phyloP scores from a whole-genome alignment of 805 yeast species.

The Metschnikowia peoriensis region DNA sequence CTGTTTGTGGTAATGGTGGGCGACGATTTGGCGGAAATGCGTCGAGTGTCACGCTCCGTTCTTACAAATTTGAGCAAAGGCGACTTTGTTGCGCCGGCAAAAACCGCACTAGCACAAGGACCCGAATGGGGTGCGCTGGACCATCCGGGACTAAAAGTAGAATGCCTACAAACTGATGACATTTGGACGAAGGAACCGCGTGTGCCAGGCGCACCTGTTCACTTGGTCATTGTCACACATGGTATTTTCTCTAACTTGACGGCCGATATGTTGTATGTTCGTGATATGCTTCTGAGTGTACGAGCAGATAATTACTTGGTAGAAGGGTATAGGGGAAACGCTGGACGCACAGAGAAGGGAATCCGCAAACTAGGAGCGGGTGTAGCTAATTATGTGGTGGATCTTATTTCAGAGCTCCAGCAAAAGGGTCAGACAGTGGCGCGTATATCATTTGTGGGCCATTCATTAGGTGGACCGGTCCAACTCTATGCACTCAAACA shows the following conservation, averaged over 20 bases:
- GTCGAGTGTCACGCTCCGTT: conserved; percentile 27
- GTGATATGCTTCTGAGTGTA: conserved; percentile 28
- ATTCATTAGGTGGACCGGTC: conserved; percentile 43
- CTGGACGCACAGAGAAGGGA: conserved; percentile 43
- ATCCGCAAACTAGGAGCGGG: conserved; percentile 35
- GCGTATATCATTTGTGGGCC: conserved; percentile 42
- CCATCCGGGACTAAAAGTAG: conserved; percentile 22
- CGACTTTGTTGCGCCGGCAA: conserved; percentile 12
- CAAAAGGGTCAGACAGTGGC: conserved; percentile 18
- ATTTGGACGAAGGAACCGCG: conserved; percentile 30
- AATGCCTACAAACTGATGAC: conserved; percentile 27
- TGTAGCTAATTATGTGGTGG: conserved; percentile 29
- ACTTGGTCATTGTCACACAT: conserved; percentile 42
- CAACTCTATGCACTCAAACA: conserved; percentile 42
- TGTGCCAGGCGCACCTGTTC: conserved; percentile 31
- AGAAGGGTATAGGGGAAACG: conserved; percentile 39
- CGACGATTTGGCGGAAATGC: conserved; percentile 32
- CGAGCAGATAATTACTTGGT: conserved; percentile 34
- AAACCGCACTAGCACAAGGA: conserved; percentile 12
- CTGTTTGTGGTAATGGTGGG: conserved; percentile 39
- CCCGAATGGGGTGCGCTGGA: conserved; percentile 11
- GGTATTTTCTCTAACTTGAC: conserved; percentile 44
- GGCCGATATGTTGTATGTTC: conserved; percentile 44
- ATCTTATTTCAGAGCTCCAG: conserved; percentile 24
- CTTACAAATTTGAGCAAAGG: conserved; percentile 16